Evolutionary conservation across 148 eudicot species (phyloP), one percentile per base, ranked within the genome.

Genomic region (Diospyros kaki): DNA sequence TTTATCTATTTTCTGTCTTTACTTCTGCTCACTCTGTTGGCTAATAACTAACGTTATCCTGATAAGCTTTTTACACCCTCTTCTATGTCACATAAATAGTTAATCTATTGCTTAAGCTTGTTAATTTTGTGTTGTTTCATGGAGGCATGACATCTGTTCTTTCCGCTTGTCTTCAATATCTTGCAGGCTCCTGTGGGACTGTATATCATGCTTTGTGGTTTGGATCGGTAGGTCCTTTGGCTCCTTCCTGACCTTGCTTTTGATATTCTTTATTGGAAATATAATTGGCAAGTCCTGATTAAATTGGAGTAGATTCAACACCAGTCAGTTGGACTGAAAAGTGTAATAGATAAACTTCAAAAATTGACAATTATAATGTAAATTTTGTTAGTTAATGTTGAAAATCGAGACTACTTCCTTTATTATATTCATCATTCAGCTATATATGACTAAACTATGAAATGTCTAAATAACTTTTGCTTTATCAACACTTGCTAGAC

Each of bases 161-260:
- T 70, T 67, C 45, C 1, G 38, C 51, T 59, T 11, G 15, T 12
- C 15, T 11, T 45, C 45, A 44, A 2, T 46, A 41, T 66, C 38
- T 14, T 70, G 84, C 87, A 95, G 99, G 99, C 82, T 95, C 98
- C 68, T 95, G 99, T 85, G 99, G 99, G 79, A 89, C 94, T 72
- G 99, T 95, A 28, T 93, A 93, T 76, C 99, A 93, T 84, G 99
- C 90, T 75, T 83, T 91, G 68, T 95, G 97, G 99, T 88, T 84
- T 84, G 98, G 99, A 81, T 95, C 99, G 88, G 99, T 95, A 93
- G 73, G 98, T 85, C 87, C 72, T 81, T 67, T 75, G 53, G n/a
- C 74, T 76, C 13, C 68, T 48, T 60, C 42, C 10, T 51, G 15
- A 65, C 58, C 74, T 71, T 58, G 38, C 68, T 69, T 76, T 55